Conservation (phyloP, 441 rosid species). For the Euphorbia celastroides region DNA sequence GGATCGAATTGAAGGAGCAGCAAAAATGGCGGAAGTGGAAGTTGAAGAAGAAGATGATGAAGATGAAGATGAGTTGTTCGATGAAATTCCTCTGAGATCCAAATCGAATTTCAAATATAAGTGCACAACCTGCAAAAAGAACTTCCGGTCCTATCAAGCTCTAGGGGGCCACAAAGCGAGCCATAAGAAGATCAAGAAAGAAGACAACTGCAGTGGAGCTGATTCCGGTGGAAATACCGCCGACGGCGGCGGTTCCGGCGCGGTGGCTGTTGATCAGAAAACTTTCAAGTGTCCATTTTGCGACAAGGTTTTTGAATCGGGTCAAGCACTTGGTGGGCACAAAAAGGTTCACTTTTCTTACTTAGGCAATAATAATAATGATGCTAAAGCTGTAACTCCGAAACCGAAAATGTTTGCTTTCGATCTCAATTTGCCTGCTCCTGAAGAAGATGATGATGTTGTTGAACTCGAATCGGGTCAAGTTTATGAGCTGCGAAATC, state of each 20-base stretch:
- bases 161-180: slow-evolving; percentile 51
- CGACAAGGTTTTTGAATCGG: slow-evolving; percentile 40
- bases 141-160: slow-evolving; percentile 45
- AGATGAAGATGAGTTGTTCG: no score
- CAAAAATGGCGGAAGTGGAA: neutral
- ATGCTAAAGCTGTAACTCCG: neutral
- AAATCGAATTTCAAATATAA: slow-evolving; percentile 14
- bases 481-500: slow-evolving; percentile 1
- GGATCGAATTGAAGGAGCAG: neutral
- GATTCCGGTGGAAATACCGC: neutral
- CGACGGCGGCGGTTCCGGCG: neutral
- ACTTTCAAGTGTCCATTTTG: slow-evolving; percentile 37
- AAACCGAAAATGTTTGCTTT: slow-evolving; percentile 8
- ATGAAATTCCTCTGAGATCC: slow-evolving; percentile 1
- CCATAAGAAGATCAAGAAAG: slow-evolving; percentile 31
- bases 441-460: slow-evolving; percentile 25
- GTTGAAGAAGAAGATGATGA: slow-evolving; percentile 15
- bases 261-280: slow-evolving; percentile 8
- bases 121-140: slow-evolving; percentile 38
- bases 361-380: slow-evolving; percentile 6
- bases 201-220: no score
- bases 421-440: slow-evolving; percentile 33
- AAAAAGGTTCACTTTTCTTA: slow-evolving; percentile 42
- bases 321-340: slow-evolving; percentile 58
- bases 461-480: neutral